A percentile compares a stretch with the other conserved stretches of the same genome.
phyloP scores from a whole-genome alignment of 1,139 yeast genomes.

The Pneumocystis murina region DNA sequence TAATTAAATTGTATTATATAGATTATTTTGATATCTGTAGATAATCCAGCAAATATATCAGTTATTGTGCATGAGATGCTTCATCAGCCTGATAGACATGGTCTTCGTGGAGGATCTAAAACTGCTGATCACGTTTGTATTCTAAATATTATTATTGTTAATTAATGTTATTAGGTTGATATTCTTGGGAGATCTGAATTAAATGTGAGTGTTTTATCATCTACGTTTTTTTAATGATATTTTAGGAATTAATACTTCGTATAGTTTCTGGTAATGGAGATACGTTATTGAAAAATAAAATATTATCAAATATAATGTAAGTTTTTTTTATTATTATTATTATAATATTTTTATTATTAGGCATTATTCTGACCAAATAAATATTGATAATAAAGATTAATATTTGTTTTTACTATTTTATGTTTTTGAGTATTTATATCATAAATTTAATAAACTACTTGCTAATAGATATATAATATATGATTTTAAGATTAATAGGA shows the following conservation, averaged over 20 bases:
- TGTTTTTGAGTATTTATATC: neutral
- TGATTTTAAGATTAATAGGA: neutral
- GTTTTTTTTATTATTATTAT: slow-evolving; percentile 30
- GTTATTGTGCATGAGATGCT: slow-evolving; percentile 79
- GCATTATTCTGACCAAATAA: neutral
- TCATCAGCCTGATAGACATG: slow-evolving; percentile 87
- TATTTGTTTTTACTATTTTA: neutral
- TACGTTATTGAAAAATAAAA: slow-evolving; percentile 39
- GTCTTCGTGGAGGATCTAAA: slow-evolving; percentile 91
- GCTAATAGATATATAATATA: neutral
- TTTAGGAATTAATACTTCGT: slow-evolving; percentile 42
- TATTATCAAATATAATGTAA: slow-evolving; percentile 40
- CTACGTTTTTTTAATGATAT: neutral
- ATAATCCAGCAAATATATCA: slow-evolving; percentile 60
- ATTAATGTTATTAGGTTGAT: neutral
- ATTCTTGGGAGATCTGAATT: slow-evolving; percentile 73
- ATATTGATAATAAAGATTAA: neutral
- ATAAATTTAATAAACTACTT: neutral
- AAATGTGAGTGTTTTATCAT: slow-evolving; percentile 32
- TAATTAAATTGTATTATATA: neutral
- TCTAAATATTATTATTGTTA: neutral
- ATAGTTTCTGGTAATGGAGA: slow-evolving; percentile 75
- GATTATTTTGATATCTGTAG: neutral
- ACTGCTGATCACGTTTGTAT: slow-evolving; percentile 98
- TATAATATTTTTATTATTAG: neutral